Base-by-base conservation (phyloP, 2,329 filamentous ascomycete species). In the Alternaria brassicae region DNA sequence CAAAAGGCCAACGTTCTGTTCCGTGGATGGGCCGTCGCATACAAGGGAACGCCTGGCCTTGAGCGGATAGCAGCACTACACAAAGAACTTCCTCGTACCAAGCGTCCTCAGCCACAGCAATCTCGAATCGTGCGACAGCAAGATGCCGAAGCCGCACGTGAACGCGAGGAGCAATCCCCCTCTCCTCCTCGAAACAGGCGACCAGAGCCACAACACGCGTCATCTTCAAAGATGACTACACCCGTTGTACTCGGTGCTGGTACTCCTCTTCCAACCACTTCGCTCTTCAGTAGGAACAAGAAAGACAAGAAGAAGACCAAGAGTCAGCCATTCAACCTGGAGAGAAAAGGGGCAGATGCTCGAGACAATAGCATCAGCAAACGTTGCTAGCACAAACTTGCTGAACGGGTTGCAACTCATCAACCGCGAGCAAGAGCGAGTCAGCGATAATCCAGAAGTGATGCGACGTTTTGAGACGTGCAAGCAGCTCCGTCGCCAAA, bases 281-380 rank as follows among this genome's bases (percentile, higher is more conserved):
- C 82, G 6, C 79, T 83, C 12, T 81, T 78, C 68, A 81, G 73
- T 75, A 85, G 84, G 65, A 81, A 83, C 65, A 86, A 86, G 62
- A 81, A 79, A 58, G 71, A 77, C 68, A 88, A 83, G 59, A 83
- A 83, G 60, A 83, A 83, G 52, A 78, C 77, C 6, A 86, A 88
- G 73, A 78, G 81, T 40, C 86, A 85, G 71, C 82, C 86, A 0
- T 97, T 98, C 82, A 92, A 91, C 73, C 83, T 98, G 0, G 91
- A 96, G 68, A 89, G 95, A 98, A 77, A 94, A 94, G 77, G 91
- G 91, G 0, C 85, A 90, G 60, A 93, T 99, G 82, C 89, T 97
- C 66, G 87, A 89, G 62, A 87, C 89, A n/a, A 93, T 99, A 63
- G 95, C 94, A 3, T 91, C 94, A 45, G 88, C 93, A 0, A 93